Conservation (phyloP, 306 rosid genomes). For the Cicer yamashitae region DNA sequence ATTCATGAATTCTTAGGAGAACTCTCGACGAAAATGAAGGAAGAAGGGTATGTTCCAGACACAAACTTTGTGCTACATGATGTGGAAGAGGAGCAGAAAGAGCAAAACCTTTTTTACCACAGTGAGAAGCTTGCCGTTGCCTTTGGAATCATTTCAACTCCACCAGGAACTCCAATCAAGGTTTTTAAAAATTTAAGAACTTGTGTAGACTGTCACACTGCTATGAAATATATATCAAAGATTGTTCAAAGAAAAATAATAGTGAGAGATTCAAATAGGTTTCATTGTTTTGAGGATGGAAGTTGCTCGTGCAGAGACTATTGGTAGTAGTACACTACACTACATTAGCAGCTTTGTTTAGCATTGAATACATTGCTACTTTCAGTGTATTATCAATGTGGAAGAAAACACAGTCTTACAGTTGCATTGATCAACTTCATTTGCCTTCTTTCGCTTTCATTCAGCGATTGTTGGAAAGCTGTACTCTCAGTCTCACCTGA, state of each 20-base stretch:
- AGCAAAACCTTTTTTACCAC: constrained; percentile 71
- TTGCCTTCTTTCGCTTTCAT: constrained; percentile 14
- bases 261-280: constrained; percentile 71
- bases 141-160: constrained; percentile 73
- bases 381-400: constrained; percentile 16
- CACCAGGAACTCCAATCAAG: constrained; percentile 61
- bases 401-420: constrained; percentile 19
- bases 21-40: constrained; percentile 63
- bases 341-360: neutral
- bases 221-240: constrained; percentile 64
- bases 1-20: constrained; percentile 58
- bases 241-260: constrained; percentile 56
- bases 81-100: constrained; percentile 71
- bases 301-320: constrained; percentile 65
- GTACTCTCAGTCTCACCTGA: neutral
- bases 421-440: constrained; percentile 23
- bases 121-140: constrained; percentile 77
- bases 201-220: constrained; percentile 72
- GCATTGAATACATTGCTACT: constrained; percentile 15
- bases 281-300: constrained; percentile 71
- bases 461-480: neutral
- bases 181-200: constrained; percentile 73
- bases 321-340: constrained; percentile 47
- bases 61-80: constrained; percentile 70
- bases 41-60: constrained; percentile 75